phyloP scores from a whole-genome alignment of 768 basidiomycete genomes.

The Phaffia australis region DNA sequence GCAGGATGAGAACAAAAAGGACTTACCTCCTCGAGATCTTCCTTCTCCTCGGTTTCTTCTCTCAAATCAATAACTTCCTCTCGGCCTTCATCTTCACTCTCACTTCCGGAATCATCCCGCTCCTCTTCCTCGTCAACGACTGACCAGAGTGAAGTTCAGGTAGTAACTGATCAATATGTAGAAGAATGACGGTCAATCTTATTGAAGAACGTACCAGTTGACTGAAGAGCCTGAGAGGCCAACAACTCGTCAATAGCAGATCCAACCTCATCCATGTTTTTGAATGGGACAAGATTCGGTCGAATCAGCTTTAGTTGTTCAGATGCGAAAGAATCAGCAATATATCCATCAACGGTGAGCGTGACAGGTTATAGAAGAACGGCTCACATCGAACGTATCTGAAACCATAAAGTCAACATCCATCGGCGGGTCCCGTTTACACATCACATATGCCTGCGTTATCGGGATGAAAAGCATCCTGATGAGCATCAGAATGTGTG shows the following conservation, averaged over 20 bases:
- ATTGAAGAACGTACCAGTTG: constrained; percentile 44
- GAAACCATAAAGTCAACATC: constrained; percentile 95
- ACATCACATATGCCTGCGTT: constrained; percentile 63
- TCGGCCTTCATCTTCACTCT: constrained; percentile 27
- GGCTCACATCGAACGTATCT: constrained; percentile 76
- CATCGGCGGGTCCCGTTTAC: constrained; percentile 75
- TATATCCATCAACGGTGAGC: not conserved
- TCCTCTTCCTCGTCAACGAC: constrained; percentile 41
- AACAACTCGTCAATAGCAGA: constrained; percentile 83
- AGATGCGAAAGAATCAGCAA: not conserved
- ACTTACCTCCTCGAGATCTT: too few species aligned
- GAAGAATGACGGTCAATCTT: not conserved
- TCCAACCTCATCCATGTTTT: constrained; percentile 76
- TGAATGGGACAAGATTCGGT: constrained; percentile 60
- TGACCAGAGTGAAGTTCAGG: constrained; percentile 23
- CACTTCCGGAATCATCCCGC: constrained; percentile 18
- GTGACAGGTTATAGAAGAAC: constrained; percentile 3
- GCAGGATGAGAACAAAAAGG: too few species aligned
- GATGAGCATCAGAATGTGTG: constrained; percentile 35
- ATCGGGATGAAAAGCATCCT: not conserved
- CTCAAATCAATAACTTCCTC: constrained; percentile 18
- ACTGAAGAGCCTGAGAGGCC: constrained; percentile 52
- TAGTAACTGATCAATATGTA: too few species aligned
- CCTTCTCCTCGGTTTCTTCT: too few species aligned
- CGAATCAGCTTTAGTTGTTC: constrained; percentile 55